Evolutionary conservation across 140 eudicot species (phyloP), one percentile per base, ranked within the genome.

Genomic region (Oenanthe javanica): DNA sequence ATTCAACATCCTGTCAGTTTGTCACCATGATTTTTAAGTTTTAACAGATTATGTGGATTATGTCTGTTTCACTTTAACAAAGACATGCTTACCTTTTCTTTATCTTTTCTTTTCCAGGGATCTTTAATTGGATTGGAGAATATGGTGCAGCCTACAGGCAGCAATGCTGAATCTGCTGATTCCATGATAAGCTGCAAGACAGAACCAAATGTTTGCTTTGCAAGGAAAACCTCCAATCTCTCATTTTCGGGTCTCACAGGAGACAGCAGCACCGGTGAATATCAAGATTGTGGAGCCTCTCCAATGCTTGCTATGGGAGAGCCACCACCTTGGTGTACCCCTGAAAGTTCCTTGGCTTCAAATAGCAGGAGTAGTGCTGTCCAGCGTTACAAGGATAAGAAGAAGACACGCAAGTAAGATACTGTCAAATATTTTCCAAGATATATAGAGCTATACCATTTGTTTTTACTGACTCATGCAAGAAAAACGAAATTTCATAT

Each of bases 271-370:
- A 90, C 83, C 73, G 96, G 89, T 78, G 98, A 94, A 52, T 87
- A 95, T 86, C 97, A 89, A 84, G 98, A 92, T 70, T 92, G 93
- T 88, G 98, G 89, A 42, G 97, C 94, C 80, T 90, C 97, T 69
- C 81, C 96, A 14, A 78, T 90, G 91, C 90, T 87, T 79, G 85
- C 84, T 73, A 84, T 78, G 88, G 97, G 93, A 43, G 97, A 90
- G 79, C 95, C 97, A 45, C 95, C 97, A 18, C 96, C 94, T 36
- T 84, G 96, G 93, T 64, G 82, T 81, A 79, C 91, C 67, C 86
- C 87, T 57, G 96, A 86, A 47, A 87, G 75, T 88, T 81, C 92
- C 79, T 49, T 80, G 11, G 82, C 91, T 78, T 72, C 89, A 72
- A 86, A 90, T 78, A 90, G 50, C 82, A 88, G 98, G 87, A 89